A percentile compares a stretch with the other conserved stretches of the same genome.
Evolutionary conservation across 108 stramenopile genomes (phyloP).

Genomic region (Cyclotella choctawhatcheeana): DNA sequence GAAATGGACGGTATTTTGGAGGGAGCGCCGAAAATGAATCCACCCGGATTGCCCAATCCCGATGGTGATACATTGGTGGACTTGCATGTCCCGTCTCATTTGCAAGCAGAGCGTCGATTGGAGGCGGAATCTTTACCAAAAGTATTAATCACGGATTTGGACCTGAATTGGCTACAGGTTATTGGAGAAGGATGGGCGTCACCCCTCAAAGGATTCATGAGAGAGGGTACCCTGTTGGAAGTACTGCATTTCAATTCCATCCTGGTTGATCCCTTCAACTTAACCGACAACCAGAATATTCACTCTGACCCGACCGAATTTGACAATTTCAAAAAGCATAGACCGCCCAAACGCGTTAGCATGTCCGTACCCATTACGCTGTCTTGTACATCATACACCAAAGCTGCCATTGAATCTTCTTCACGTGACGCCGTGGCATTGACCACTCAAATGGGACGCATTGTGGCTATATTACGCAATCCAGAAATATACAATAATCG

Average conservation of each 20-base stretch:
- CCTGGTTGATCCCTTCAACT: constrained; percentile 95
- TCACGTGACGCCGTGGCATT: constrained; percentile 85
- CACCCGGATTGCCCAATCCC: constrained; percentile 93
- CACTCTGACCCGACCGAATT: constrained; percentile 86
- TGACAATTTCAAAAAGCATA: constrained; percentile 64
- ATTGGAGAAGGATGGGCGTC: constrained; percentile 98
- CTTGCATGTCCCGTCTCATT: constrained; percentile 81
- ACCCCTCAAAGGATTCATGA: constrained; percentile 98
- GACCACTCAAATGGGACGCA: constrained; percentile 93
- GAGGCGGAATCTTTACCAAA: constrained; percentile 93
- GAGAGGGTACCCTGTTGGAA: constrained; percentile 96
- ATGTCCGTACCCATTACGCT: constrained; percentile 97
- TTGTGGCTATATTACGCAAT: constrained; percentile 91
- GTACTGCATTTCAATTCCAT: constrained; percentile 97
- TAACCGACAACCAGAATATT: constrained; percentile 83
- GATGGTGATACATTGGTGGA: constrained; percentile 97
- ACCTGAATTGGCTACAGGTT: constrained; percentile 97
- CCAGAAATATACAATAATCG: constrained; percentile 96
- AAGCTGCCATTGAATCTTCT: constrained; percentile 81
- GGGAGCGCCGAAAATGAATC: constrained; percentile 89
- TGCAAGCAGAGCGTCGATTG: constrained; percentile 48
- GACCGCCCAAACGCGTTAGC: constrained; percentile 83
- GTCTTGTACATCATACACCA: constrained; percentile 88
- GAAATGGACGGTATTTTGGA: constrained; percentile 92
- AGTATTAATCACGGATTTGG: constrained; percentile 96